Evolutionary conservation across 2,329 filamentous ascomycete genomes (phyloP), one percentile per base, ranked within the genome.

Genomic region (Clonostachys rosea): DNA sequence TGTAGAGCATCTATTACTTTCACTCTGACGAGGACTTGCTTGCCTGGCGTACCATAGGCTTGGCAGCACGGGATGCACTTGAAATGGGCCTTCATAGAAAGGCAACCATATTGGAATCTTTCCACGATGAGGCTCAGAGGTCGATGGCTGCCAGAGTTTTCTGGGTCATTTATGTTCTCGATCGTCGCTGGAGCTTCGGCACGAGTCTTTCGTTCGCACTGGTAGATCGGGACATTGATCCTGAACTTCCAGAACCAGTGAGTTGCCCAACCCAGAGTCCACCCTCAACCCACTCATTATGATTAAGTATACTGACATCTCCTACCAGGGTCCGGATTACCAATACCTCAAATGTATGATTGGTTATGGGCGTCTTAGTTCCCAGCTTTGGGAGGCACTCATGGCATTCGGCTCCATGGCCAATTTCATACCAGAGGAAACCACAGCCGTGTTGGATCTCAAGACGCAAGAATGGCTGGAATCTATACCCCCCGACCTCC

Each of bases 171-270:
- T 78, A 77, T 46, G 69, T 74, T 0, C 64, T 78, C 1, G 75
- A 78, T 44, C 69, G 73, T 1, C 68, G 74, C 18, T 78, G 73
- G 70, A 75, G 72, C 10, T 75, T 78, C 34, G 74, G 74, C 3
- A 76, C 73, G 0, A 73, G 74, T 12, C 54, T 77, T 17, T 73
- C 74, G 0, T 77, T 76, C 52, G 68, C 68, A 0, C 62, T 78
- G 5, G 63, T 72, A 11, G 73, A 77, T 46, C 64, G 67, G 0
- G 74, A 76, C 43, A 71, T 78, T 49, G 74, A 78, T 44, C 69
- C 72, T 1, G 66, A 69, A 36, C 52, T 77, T 2, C 71, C 71
- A 0, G 67, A 75, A 45, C 70, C 70, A 0, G 72, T 63, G 50
- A 49, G 59, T 51, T 3, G 0, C 1, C 4, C 2, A 16, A 30